Evolutionary conservation across 2,329 filamentous ascomycete species (phyloP).

Genomic region (Gliomastix tumulicola): DNA sequence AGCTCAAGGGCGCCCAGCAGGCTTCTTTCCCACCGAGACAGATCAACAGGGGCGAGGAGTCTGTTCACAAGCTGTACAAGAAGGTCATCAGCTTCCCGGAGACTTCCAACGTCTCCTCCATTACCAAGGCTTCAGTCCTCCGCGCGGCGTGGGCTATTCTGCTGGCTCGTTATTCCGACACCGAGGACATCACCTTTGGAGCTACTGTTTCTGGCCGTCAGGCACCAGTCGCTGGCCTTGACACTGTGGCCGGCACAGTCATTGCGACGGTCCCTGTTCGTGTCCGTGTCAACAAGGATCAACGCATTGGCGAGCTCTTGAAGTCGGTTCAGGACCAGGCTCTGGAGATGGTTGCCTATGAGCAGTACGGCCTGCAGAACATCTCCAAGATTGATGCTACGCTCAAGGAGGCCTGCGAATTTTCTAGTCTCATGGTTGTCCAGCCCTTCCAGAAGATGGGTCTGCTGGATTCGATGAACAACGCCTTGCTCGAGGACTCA

Average conservation of each 20-base stretch:
- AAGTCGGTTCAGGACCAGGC: constrained; percentile 4
- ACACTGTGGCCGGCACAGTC: constrained; percentile 8
- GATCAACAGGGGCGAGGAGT: no score
- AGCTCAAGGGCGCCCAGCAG: constrained; percentile 4
- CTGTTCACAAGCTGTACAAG: background rate
- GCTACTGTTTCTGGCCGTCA: constrained; percentile 10
- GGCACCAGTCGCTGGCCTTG: constrained; percentile 4
- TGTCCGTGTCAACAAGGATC: constrained; percentile 2
- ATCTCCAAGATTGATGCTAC: constrained; percentile 6
- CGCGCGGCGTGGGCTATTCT: constrained; percentile 3
- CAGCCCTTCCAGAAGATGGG: constrained; percentile 1
- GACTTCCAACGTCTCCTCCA: constrained; percentile 1
- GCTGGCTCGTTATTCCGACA: constrained; percentile 19
- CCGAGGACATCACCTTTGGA: constrained; percentile 17
- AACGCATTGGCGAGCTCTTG: constrained; percentile 6
- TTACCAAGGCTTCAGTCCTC: constrained; percentile 8
- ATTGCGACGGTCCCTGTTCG: constrained; percentile 9
- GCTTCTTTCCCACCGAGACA: constrained; percentile 4
- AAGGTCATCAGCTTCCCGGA: background rate
- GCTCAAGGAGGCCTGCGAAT: constrained; percentile 6
- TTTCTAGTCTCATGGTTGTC: constrained; percentile 8
- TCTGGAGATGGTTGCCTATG: constrained; percentile 6
- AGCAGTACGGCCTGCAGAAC: constrained; percentile 11
- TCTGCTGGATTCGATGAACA: constrained; percentile 10
- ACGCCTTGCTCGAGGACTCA: background rate